Base-by-base conservation (phyloP, 2,329 filamentous ascomycete species). In the Erysiphe neolycopersici region DNA sequence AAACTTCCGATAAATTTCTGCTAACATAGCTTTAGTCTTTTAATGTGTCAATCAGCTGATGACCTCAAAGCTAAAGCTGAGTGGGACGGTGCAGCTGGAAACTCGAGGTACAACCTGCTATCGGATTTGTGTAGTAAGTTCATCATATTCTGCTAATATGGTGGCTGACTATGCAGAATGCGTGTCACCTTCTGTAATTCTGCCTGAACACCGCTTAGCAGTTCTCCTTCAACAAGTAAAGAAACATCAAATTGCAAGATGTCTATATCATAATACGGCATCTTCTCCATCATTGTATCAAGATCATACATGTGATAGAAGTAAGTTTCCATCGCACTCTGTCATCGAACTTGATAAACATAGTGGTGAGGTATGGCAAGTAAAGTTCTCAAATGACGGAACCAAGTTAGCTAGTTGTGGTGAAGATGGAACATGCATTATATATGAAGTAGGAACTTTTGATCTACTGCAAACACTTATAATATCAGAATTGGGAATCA, bases 151-250 rank as follows among this genome's bases (percentile, higher is more conserved):
- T 17, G n/a, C 3, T 18, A 9, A 26, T 44, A 17, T 14, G 12
- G 42, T 47, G 58, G 44, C 62, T 45, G 35, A 38, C 16, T 8
- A 16, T 47, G 16, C 51, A 87, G 80, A 69, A 64, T 93, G 74
- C 45, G 92, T 98, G 58, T 93, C 89, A 1, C 87, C 89, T 0
- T 89, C 84, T 4, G 81, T 93, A 38, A 95, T 98, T 85, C 79
- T 98, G 44, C 89, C 89, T 1, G 82, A 93, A 55, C 81, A 89
- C 58, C 76, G 89, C 6, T 65, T 98, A 38, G 82, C 83, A 1
- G 69, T 75, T 31, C 64, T 98, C 14, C 64, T 98, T 43, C 69
- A 85, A 45, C 76, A 91, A 50, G 75, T 93, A 33, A 93, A 94
- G 57, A 69, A 77, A 47, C 73, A 68, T 48, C 87, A 94, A 61